Evolutionary conservation across 208 protist species (phyloP), one percentile per base, ranked within the genome.

Genomic region (Strigomonas culicis): DNA sequence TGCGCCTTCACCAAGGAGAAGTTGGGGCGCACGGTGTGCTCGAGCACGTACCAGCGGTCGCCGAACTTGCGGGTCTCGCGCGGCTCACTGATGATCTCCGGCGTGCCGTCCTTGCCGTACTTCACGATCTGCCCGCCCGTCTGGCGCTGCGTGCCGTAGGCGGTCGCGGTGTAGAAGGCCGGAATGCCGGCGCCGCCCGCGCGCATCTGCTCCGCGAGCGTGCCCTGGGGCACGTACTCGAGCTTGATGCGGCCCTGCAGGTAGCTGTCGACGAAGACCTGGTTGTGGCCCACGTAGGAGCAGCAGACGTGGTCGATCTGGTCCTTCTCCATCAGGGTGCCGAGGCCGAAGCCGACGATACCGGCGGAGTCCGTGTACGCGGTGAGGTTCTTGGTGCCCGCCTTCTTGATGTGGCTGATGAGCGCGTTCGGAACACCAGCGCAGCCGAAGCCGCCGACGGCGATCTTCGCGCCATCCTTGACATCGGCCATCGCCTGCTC

Each of bases 231-330:
- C 34, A 82, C 92, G 10, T 98, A 91, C 79, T 99, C 97, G 0
- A 99, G 90, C 74, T 98, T 95, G 6, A 99, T 75, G 59, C 98
- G 93, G 44, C 97, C 98, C 46, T 74, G 79, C 1, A 99, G 78
- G 75, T 98, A 98, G 66, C 97, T 92, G 63, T 90, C 79, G 53
- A 93, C 93, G 79, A 99, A 98, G 41, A 90, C 64, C 66, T 91
- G 87, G 80, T 99, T 99, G 71, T 98, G 95, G 57, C 98, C 98
- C 0, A 99, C 96, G 71, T 98, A 99, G 1, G 94, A 97, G 44
- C 93, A 92, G 79, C 98, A 79, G 51, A 90, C 86, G 59, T 94
- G 92, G 59, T 86, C 79, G 24, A 88, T 82, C 66, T 98, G 82
- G 21, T 90, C 80, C 7, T 82, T 73, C 74, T 98, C 77, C 43